phyloP scores from a whole-genome alignment of 164 flowering plant genomes.

The Dillenia turbinata region DNA sequence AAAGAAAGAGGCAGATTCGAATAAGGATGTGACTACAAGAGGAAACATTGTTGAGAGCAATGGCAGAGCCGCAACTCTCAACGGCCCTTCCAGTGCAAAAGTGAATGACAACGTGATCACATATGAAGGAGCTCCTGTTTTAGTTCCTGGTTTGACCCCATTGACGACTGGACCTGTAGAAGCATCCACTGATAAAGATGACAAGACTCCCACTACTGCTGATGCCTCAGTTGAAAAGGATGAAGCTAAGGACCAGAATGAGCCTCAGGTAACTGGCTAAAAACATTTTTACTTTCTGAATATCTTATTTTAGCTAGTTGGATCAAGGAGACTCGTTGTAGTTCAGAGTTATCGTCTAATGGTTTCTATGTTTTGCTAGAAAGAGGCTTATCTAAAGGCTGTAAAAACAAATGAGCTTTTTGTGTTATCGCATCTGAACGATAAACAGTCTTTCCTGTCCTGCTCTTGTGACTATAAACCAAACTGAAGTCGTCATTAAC shows the following conservation, averaged over 20 bases:
- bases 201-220: slow-evolving; percentile 4
- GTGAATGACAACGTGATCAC: slow-evolving; percentile 9
- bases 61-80: slow-evolving; percentile 9
- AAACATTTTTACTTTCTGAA: slow-evolving; percentile 2
- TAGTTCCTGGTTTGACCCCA: slow-evolving; percentile 53
- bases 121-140: slow-evolving; percentile 29
- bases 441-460: too few species aligned
- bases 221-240: slow-evolving; percentile 14
- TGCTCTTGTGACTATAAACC: too few species aligned
- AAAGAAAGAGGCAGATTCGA: not conserved
- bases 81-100: slow-evolving; percentile 1
- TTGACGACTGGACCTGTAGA: slow-evolving; percentile 10
- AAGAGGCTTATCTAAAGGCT: slow-evolving; percentile 2
- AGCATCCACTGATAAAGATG: slow-evolving; percentile 13
- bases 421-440: too few species aligned
- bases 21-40: not conserved
- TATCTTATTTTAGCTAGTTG: too few species aligned
- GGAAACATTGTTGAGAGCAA: slow-evolving; percentile 11
- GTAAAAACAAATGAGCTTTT: not conserved
- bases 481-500: too few species aligned
- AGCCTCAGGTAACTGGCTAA: slow-evolving; percentile 44
- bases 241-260: slow-evolving; percentile 20
- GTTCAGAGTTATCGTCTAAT: not conserved
- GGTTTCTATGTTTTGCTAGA: slow-evolving; percentile 3
- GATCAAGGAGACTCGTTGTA: too few species aligned